Percentiles rank a stretch among this genome's conserved stretches.
phyloP scores from a whole-genome alignment of 805 yeast genomes.

The Suhomyces prunicola region DNA sequence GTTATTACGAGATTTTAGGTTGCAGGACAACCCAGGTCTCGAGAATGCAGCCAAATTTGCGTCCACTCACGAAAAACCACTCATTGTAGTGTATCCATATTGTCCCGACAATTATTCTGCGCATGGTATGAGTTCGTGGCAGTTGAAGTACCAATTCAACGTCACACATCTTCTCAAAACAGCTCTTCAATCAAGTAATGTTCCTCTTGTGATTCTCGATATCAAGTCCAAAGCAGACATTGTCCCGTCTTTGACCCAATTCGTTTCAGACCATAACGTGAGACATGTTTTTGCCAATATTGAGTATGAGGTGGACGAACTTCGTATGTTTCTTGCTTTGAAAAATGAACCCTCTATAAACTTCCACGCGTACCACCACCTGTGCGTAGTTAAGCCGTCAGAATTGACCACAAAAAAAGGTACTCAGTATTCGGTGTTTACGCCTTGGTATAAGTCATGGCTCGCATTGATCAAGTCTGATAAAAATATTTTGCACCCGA shows the following conservation, averaged over 20 bases:
- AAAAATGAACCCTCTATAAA: constrained; percentile 12
- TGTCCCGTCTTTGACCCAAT: constrained; percentile 17
- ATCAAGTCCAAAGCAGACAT: constrained; percentile 34
- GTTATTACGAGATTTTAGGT: constrained; percentile 46
- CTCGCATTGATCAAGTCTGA: constrained; percentile 20
- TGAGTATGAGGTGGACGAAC: constrained; percentile 46
- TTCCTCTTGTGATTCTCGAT: constrained; percentile 39
- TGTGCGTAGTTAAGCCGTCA: constrained; percentile 42
- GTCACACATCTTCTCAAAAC: constrained; percentile 28
- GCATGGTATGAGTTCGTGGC: constrained; percentile 44
- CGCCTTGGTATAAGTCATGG: constrained; percentile 44
- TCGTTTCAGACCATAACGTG: constrained; percentile 21
- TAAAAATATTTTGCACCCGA: constrained; percentile 1
- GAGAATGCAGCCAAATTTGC: constrained; percentile 33
- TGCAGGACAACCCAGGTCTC: constrained; percentile 43
- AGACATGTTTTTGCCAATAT: constrained; percentile 33
- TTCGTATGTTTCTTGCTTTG: constrained; percentile 26
- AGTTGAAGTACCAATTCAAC: constrained; percentile 36
- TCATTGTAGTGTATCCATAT: constrained; percentile 41
- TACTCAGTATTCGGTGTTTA: constrained; percentile 41
- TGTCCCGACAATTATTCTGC: constrained; percentile 39
- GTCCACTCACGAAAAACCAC: constrained; percentile 22
- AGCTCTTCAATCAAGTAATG: constrained; percentile 28
- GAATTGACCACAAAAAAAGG: constrained; percentile 32
- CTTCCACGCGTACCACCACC: constrained; percentile 34